Percentiles rank a stretch among this genome's conserved stretches.
Evolutionary conservation across 257 asterid genomes (phyloP).

Genomic region (Datura wrightii): DNA sequence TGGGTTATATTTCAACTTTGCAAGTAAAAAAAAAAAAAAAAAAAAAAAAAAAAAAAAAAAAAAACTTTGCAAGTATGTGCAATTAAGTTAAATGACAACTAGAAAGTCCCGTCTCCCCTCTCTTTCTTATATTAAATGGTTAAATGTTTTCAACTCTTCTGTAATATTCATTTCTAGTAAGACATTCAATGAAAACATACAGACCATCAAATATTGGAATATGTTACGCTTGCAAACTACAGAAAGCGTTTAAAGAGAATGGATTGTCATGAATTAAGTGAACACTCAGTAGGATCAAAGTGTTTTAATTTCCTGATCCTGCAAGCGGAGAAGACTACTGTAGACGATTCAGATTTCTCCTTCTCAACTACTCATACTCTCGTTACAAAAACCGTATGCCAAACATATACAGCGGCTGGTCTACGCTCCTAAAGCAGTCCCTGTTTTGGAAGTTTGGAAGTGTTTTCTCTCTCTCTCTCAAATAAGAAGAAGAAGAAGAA

Average conservation of each 20-base stretch:
- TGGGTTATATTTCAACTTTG: neutral
- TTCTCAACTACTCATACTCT: constrained; percentile 15
- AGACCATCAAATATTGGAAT: neutral
- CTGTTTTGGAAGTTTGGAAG: neutral
- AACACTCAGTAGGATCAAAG: neutral
- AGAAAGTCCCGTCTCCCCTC: too few relatives aligned
- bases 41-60: too few relatives aligned
- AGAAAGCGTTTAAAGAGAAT: neutral
- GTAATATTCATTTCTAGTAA: neutral
- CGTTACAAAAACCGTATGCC: neutral
- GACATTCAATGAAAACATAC: neutral
- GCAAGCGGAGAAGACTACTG: neutral
- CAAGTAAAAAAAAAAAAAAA: too few relatives aligned
- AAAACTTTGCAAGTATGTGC: neutral
- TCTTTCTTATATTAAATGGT: too few relatives aligned
- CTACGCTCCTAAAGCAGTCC: constrained; percentile 5
- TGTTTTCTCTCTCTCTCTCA: neutral
- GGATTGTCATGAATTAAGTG: neutral
- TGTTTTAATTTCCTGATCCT: neutral
- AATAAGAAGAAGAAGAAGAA: neutral
- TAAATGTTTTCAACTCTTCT: neutral
- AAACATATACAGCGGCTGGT: neutral
- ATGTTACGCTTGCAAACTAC: neutral
- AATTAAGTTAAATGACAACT: too few relatives aligned
- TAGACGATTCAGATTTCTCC: neutral